Evolutionary conservation across 2,329 filamentous ascomycete genomes (phyloP).

Genomic region (Pestalotiopsis sp.): DNA sequence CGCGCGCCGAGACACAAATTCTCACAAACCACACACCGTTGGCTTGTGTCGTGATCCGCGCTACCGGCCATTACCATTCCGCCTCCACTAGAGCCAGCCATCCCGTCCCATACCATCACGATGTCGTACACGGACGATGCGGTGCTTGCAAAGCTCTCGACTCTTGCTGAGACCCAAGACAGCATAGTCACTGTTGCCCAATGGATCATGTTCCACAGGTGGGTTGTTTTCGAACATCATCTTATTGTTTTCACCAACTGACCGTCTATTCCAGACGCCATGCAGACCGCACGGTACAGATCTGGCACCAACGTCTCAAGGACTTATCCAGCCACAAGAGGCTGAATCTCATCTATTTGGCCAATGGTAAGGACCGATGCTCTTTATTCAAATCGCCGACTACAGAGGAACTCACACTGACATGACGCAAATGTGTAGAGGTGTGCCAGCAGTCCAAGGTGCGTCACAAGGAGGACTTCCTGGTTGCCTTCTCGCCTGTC

Average conservation of each 20-base stretch:
- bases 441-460: conserved; percentile 96
- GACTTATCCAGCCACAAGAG: conserved; percentile 85
- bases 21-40: not conserved
- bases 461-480: conserved; percentile 88
- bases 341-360: conserved; percentile 89
- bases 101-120: conserved; percentile 19
- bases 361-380: conserved; percentile 70
- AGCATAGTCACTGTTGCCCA: conserved; percentile 95
- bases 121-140: conserved; percentile 98
- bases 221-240: conserved; percentile 31
- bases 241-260: not conserved
- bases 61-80: not conserved
- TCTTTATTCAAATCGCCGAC: not conserved
- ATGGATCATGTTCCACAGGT: conserved; percentile 99
- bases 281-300: conserved; percentile 85
- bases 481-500: conserved; percentile 87
- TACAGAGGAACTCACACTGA: conserved; percentile 15
- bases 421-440: conserved; percentile 56
- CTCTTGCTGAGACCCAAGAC: conserved; percentile 95
- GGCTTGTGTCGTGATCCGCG: not conserved
- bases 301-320: conserved; percentile 89
- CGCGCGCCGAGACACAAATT: not conserved
- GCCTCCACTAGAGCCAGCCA: not conserved
- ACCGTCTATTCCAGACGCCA: conserved; percentile 66
- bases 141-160: conserved; percentile 90